Conservation (phyloP, 371 early-diverging fungal species). For the Saksenaea oblongispora region DNA sequence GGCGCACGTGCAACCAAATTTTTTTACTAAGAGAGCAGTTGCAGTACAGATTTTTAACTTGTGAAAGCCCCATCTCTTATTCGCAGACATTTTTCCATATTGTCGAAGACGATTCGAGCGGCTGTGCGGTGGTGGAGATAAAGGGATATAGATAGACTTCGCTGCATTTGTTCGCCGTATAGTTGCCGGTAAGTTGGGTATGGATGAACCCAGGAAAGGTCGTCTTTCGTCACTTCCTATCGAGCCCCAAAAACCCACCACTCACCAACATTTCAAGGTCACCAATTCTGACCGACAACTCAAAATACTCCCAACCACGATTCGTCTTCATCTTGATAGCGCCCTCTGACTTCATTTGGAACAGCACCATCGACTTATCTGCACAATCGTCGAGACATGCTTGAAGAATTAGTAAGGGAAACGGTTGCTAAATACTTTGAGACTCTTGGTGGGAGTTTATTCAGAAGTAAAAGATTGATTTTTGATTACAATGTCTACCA, state of each 20-base stretch:
- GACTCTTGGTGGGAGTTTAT: too few relatives aligned
- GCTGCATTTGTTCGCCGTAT: not conserved
- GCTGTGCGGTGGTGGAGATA: not conserved
- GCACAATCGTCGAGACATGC: not conserved
- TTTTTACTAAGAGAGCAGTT: too few relatives aligned
- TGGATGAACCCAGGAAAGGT: not conserved
- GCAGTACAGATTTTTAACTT: too few relatives aligned
- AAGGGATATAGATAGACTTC: not conserved
- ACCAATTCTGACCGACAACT: not conserved
- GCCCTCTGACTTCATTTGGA: constrained; percentile 1
- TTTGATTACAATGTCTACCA: too few relatives aligned
- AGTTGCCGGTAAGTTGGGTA: not conserved
- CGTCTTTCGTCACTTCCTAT: not conserved
- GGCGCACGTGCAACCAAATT: too few relatives aligned
- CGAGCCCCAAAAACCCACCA: not conserved
- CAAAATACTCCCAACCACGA: constrained; percentile 2
- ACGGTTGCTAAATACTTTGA: too few relatives aligned
- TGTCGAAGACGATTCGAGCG: not conserved
- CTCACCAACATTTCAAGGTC: not conserved
- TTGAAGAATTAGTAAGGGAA: too few relatives aligned
- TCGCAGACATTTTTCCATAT: constrained; percentile 1
- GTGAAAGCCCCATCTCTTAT: too few relatives aligned
- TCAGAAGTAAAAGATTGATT: too few relatives aligned
- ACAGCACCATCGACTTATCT: constrained; percentile 2
- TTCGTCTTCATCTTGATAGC: constrained; percentile 1